Percentiles rank a stretch among this genome's conserved stretches.
Evolutionary conservation across 164 flowering plant species (phyloP).

Genomic region (Sextonia rubra): DNA sequence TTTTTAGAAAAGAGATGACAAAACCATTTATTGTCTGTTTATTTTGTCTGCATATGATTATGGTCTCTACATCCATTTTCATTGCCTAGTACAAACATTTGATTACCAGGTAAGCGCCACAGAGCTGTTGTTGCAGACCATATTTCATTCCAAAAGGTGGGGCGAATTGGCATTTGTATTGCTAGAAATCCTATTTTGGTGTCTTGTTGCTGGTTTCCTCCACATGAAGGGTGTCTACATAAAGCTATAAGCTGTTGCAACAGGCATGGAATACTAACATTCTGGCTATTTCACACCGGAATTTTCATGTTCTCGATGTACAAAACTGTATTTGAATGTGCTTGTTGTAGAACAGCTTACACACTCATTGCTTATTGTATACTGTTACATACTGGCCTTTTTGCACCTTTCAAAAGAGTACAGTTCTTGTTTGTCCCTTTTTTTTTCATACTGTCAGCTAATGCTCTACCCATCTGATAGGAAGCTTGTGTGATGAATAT

Average conservation of each 20-base stretch:
- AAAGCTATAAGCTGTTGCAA: slow-evolving; percentile 30
- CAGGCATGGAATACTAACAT: not conserved
- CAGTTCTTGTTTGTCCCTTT: not conserved
- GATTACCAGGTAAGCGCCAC: slow-evolving; percentile 52
- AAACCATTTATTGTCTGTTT: too few relatives aligned
- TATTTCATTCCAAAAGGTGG: slow-evolving; percentile 57
- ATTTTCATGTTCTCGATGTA: not conserved
- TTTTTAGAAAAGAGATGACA: too few relatives aligned
- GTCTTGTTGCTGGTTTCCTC: slow-evolving; percentile 62
- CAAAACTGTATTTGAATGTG: not conserved
- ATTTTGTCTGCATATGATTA: too few relatives aligned
- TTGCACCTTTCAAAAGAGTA: not conserved
- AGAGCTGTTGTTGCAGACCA: slow-evolving; percentile 37
- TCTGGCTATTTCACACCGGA: not conserved
- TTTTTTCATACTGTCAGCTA: too few relatives aligned
- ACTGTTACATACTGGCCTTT: not conserved
- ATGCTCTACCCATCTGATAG: too few relatives aligned
- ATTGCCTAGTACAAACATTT: not conserved
- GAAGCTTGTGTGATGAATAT: too few relatives aligned
- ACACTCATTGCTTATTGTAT: not conserved
- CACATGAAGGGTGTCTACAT: slow-evolving; percentile 49
- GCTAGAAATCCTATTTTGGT: slow-evolving; percentile 70
- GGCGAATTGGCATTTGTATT: slow-evolving; percentile 58
- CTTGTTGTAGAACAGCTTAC: not conserved
- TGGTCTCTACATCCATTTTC: too few relatives aligned